Base-by-base conservation (phyloP, 2,329 filamentous ascomycete species). In the Apiospora arundinis region DNA sequence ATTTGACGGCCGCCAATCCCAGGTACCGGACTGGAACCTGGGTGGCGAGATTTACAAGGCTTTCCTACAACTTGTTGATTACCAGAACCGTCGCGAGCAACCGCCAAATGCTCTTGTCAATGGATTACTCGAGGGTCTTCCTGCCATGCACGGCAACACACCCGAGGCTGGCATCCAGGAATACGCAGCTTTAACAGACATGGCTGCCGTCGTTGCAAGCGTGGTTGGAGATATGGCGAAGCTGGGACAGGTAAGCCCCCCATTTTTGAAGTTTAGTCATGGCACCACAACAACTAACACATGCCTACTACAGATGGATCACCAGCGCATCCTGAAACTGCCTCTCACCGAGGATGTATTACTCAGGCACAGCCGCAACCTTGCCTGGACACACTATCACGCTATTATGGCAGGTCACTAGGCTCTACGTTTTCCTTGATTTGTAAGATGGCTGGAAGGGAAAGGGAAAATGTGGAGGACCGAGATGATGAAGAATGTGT, bases 41-140 rank as follows among this genome's bases (percentile, higher is more conserved):
- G 95, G 95, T 40, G 95, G 94, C 5, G 91, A 92, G 75, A 90
- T 98, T 32, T 98, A 97, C 80, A 82, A 85, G 74, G 83, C 89
- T 67, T 91, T 91, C 81, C 81, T 92, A 60, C 80, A 83, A 65
- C 79, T 92, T 25, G 76, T 90, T 73, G 83, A 81, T 74, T 76
- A 74, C 68, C 82, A 81, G 73, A 80, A 80, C 60, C 80, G 79
- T 42, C 75, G 74, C 44, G 83, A 85, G 73, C 76, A 73, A 21
- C 80, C 83, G 1, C 79, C 86, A 16, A 80, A 85, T 32, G 78
- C 81, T 63, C 80, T 89, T 8, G 82, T 92, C 28, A 88, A 90
- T 56, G 87, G 85, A 72, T 79, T 92, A n/a, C 79, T 90, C 67
- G 82, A 85, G 40, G 87, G 89, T 45, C 80, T 92, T 44, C 87